Percentiles rank a stretch among this genome's conserved stretches.
These are phyloP conservation scores for Lentinus tigrinus DNA, from an alignment of 768 basidiomycete genomes.

Conservation along the genomic window DNA sequence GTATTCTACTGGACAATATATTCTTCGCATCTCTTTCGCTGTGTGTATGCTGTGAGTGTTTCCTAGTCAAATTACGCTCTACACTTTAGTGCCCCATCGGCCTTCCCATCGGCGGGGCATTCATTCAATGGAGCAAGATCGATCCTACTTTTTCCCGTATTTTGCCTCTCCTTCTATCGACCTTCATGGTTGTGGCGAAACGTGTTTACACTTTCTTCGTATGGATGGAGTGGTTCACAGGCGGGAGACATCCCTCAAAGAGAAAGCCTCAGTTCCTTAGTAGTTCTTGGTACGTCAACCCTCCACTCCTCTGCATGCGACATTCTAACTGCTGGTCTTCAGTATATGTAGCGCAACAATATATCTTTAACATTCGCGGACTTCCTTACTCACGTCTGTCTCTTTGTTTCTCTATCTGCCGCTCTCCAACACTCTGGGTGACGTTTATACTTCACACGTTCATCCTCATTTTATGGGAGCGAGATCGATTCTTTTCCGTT, in stretches of 20 bases:
- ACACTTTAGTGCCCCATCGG: constrained; percentile 84
- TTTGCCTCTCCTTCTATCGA: constrained; percentile 37
- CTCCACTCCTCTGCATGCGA: neutral
- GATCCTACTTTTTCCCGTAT: constrained; percentile 33
- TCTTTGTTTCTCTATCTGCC: neutral
- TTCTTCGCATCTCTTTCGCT: constrained; percentile 19
- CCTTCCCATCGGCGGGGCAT: constrained; percentile 61
- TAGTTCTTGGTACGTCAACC: constrained; percentile 17
- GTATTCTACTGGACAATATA: constrained; percentile 37
- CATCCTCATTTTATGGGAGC: constrained; percentile 98
- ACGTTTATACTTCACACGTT: constrained; percentile 68
- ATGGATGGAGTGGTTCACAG: constrained; percentile 50
- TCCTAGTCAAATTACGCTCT: constrained; percentile 43
- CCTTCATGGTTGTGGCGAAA: constrained; percentile 21
- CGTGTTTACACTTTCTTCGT: constrained; percentile 21
- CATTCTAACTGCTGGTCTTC: neutral
- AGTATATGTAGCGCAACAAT: neutral
- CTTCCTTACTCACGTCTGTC: neutral
- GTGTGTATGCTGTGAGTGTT: neutral
- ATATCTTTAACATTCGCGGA: too few species aligned
- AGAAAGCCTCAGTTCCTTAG: neutral
- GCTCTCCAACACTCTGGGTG: constrained; percentile 99
- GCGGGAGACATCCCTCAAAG: constrained; percentile 39
- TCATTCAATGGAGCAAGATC: constrained; percentile 86
- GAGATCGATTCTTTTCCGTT: constrained; percentile 38